A percentile compares a stretch with the other conserved stretches of the same genome.
phyloP scores from a whole-genome alignment of 176 grass and related monocot genomes.

The Avena eriantha region DNA sequence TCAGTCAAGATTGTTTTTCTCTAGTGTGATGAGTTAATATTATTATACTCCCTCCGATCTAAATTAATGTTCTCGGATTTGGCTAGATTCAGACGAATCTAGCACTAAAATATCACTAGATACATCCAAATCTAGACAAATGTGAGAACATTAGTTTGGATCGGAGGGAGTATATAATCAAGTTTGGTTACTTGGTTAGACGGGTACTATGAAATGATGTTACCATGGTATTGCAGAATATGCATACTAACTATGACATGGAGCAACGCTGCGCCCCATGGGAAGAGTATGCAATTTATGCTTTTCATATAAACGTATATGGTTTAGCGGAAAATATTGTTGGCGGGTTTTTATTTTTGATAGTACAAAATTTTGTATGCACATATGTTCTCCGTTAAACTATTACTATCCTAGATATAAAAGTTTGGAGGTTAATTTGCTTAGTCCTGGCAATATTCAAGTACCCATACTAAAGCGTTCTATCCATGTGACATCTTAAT shows the following conservation, averaged over 20 bases:
- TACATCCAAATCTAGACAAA: too few relatives aligned
- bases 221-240: not conserved
- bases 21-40: not conserved
- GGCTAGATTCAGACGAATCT: too few relatives aligned
- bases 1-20: not conserved
- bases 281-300: not conserved
- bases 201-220: not conserved
- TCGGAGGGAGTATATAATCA: not conserved
- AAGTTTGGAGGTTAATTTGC: not conserved
- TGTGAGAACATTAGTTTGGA: too few relatives aligned
- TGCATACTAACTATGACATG: not conserved
- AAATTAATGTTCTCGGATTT: too few relatives aligned
- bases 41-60: not conserved
- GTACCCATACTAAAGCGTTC: not conserved
- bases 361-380: not conserved
- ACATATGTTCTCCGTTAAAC: not conserved
- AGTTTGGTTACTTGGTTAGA: not conserved
- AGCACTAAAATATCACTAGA: too few relatives aligned
- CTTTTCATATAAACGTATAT: not conserved
- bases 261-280: not conserved
- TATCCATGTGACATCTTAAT: not conserved
- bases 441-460: not conserved
- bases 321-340: not conserved
- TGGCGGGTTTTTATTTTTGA: not conserved
- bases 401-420: not conserved